A percentile compares a stretch with the other conserved stretches of the same genome.
Conservation (phyloP, 768 basidiomycete species). For the Pisolithus orientalis region DNA sequence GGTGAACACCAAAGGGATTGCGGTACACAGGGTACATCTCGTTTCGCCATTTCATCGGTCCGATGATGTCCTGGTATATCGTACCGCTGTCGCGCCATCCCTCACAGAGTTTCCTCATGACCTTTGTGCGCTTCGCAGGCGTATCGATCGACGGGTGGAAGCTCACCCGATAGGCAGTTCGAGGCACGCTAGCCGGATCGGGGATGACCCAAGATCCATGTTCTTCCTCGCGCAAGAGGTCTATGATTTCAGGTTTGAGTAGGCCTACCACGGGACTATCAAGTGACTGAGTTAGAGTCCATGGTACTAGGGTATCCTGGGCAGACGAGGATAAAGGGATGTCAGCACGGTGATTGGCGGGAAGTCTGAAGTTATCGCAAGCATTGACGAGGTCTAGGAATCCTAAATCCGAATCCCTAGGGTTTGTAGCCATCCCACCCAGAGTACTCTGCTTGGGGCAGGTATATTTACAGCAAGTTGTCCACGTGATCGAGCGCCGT, state of each 20-base stretch:
- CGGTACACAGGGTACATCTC: slow-evolving; percentile 80
- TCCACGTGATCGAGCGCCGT: no score
- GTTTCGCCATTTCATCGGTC: slow-evolving; percentile 74
- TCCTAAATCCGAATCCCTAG: neutral
- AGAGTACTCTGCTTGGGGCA: no score
- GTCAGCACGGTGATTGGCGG: slow-evolving; percentile 11
- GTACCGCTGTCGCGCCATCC: slow-evolving; percentile 63
- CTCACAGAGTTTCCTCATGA: slow-evolving; percentile 62
- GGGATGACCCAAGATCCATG: slow-evolving; percentile 39
- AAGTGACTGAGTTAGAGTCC: slow-evolving; percentile 45
- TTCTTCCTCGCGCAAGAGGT: slow-evolving; percentile 44
- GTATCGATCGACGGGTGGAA: slow-evolving; percentile 49
- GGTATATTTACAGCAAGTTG: no score
- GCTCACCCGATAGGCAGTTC: slow-evolving; percentile 30
- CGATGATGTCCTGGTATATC: slow-evolving; percentile 58
- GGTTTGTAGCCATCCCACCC: no score
- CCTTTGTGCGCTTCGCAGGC: slow-evolving; percentile 51
- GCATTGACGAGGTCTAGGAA: slow-evolving; percentile 60
- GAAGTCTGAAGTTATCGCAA: slow-evolving; percentile 65
- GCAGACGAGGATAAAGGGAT: slow-evolving; percentile 18
- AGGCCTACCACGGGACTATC: slow-evolving; percentile 56
- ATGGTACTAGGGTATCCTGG: slow-evolving; percentile 45
- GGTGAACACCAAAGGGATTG: slow-evolving; percentile 52
- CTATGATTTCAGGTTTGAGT: slow-evolving; percentile 51
- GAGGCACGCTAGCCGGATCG: slow-evolving; percentile 17